Percentiles rank a stretch among this genome's conserved stretches.
Conservation (phyloP, 2,329 filamentous ascomycete genomes). For the Talaromyces sp. region DNA sequence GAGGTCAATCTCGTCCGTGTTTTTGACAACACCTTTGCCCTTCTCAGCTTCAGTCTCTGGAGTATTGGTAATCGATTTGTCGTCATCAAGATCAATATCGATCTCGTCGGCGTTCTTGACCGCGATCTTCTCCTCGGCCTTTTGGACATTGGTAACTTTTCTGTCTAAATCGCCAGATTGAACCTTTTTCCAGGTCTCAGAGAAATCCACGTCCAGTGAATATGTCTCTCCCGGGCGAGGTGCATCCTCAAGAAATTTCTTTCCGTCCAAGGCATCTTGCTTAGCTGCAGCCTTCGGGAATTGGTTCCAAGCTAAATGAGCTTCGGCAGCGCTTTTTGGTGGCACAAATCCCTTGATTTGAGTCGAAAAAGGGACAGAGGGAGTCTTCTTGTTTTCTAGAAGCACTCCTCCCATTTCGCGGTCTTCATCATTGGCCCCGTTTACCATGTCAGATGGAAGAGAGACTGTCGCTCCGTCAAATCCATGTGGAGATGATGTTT, state of each 20-base stretch:
- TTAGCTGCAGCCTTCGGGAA: constrained; percentile 29
- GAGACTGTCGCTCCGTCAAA: neutral
- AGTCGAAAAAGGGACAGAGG: neutral
- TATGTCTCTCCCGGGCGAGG: neutral
- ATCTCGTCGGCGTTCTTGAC: constrained; percentile 39
- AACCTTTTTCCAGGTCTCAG: constrained; percentile 33
- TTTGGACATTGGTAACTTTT: constrained; percentile 18
- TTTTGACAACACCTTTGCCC: constrained; percentile 15
- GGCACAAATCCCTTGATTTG: neutral
- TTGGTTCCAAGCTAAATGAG: constrained; percentile 34
- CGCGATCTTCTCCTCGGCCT: constrained; percentile 6
- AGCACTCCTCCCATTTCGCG: neutral
- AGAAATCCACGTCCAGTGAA: neutral
- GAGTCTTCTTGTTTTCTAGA: neutral
- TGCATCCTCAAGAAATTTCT: constrained; percentile 22
- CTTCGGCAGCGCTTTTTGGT: neutral
- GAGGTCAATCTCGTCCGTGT: constrained; percentile 41
- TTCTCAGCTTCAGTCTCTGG: constrained; percentile 4
- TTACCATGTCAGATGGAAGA: neutral
- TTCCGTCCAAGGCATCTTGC: constrained; percentile 28
- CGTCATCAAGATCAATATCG: constrained; percentile 27
- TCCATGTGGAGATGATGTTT: neutral
- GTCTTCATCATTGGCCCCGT: neutral
- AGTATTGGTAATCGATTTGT: neutral
- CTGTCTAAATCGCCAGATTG: constrained; percentile 14